Evolutionary conservation across 441 rosid genomes (phyloP).

Genomic region (Pelargonium myrrhifolium): DNA sequence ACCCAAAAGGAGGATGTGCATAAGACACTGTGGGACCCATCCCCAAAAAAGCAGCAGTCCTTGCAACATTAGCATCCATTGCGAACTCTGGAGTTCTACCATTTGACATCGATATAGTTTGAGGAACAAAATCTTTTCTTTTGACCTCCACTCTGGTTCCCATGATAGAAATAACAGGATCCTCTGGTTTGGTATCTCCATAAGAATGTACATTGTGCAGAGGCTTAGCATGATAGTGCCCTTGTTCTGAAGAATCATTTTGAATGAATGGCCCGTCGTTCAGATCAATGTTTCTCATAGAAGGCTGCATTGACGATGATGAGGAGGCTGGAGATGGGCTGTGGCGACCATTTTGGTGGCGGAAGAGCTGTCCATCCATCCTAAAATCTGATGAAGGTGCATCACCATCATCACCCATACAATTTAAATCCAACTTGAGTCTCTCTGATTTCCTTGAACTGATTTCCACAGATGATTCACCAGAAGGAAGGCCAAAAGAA

Average conservation of each 20-base stretch:
- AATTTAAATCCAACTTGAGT: slow-evolving; percentile 77
- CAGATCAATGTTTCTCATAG: slow-evolving; percentile 73
- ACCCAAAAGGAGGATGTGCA: slow-evolving; percentile 52
- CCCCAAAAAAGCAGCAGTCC: slow-evolving; percentile 51
- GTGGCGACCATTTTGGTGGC: slow-evolving; percentile 45
- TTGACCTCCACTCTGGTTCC: slow-evolving; percentile 65
- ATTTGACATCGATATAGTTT: slow-evolving; percentile 37
- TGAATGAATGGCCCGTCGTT: slow-evolving; percentile 67
- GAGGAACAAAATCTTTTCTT: slow-evolving; percentile 44
- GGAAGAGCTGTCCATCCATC: slow-evolving; percentile 41
- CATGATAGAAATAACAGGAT: slow-evolving; percentile 64
- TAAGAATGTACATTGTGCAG: slow-evolving; percentile 30
- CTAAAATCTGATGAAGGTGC: slow-evolving; percentile 41
- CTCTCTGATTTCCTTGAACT: slow-evolving; percentile 58
- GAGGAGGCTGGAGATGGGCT: slow-evolving; percentile 73
- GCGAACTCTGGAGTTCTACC: slow-evolving; percentile 53
- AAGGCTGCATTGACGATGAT: slow-evolving; percentile 69
- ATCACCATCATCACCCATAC: slow-evolving; percentile 56
- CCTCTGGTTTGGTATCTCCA: slow-evolving; percentile 43
- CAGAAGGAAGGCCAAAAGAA: slow-evolving; percentile 45
- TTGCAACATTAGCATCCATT: slow-evolving; percentile 39
- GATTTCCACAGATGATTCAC: slow-evolving; percentile 57
- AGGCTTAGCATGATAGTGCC: slow-evolving; percentile 26
- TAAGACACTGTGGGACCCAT: slow-evolving; percentile 47
- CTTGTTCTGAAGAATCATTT: slow-evolving; percentile 47